Conservation (phyloP, 345 rosid genomes). For the Arabidopsis arenosa region DNA sequence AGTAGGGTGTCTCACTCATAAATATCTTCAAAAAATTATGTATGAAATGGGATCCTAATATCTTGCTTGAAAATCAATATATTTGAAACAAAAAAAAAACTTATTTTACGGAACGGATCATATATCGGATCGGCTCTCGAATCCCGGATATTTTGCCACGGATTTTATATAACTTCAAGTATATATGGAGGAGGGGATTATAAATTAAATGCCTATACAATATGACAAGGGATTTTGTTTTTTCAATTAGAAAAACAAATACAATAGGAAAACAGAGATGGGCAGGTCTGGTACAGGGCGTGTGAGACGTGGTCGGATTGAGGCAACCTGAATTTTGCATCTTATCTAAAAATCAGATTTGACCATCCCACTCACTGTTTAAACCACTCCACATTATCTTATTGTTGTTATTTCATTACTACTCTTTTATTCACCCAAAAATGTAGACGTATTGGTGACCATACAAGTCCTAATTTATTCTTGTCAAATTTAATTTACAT, state of each 20-base stretch:
- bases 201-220: background rate
- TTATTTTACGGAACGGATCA: background rate
- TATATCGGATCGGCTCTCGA: too few relatives aligned
- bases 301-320: constrained; percentile 35
- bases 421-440: constrained; percentile 20
- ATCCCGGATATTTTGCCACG: background rate
- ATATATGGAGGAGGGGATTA: background rate
- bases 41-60: too few relatives aligned
- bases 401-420: constrained; percentile 13
- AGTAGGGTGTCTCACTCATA: too few relatives aligned
- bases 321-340: constrained; percentile 33
- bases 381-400: constrained; percentile 38
- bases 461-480: constrained; percentile 1
- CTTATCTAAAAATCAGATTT: constrained; percentile 42
- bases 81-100: too few relatives aligned
- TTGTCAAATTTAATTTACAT: background rate
- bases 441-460: constrained; percentile 26
- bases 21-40: too few relatives aligned
- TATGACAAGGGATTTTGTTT: background rate
- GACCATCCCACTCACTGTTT: constrained; percentile 43
- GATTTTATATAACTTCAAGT: too few relatives aligned
- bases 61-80: too few relatives aligned
- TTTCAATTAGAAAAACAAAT: too few relatives aligned
- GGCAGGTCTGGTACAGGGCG: constrained; percentile 21
- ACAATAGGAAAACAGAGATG: constrained; percentile 4